Conservation (phyloP, 2,329 filamentous ascomycete species). For the Verticillium nonalfalfae region DNA sequence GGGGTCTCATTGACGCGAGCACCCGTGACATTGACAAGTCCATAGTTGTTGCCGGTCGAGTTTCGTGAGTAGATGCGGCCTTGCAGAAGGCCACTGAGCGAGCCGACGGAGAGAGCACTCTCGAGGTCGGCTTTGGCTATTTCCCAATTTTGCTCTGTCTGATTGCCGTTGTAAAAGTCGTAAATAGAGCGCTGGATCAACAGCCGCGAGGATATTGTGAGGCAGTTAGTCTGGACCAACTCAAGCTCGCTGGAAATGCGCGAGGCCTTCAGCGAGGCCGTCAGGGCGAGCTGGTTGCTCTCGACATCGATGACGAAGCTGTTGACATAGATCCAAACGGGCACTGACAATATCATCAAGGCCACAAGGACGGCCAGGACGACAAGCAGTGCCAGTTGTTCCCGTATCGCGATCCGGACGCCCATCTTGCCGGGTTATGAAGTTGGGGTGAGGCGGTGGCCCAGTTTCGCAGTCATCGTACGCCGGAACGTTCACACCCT, state of each 20-base stretch:
- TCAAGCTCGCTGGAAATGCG: constrained; percentile 74
- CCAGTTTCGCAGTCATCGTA: constrained; percentile 10
- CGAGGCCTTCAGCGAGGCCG: constrained; percentile 80
- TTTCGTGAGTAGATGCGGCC: constrained; percentile 68
- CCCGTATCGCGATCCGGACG: constrained; percentile 83
- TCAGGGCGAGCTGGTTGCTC: constrained; percentile 61
- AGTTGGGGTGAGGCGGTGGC: constrained; percentile 3
- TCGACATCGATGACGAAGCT: constrained; percentile 45
- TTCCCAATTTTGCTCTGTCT: constrained; percentile 52
- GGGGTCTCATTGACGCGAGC: constrained; percentile 26
- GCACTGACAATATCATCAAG: constrained; percentile 72
- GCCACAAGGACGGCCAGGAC: constrained; percentile 67
- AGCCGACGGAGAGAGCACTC: constrained; percentile 60
- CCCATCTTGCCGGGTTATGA: constrained; percentile 11
- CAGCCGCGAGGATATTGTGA: constrained; percentile 63
- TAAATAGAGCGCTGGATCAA: constrained; percentile 49
- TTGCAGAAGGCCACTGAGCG: constrained; percentile 57
- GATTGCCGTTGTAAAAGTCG: constrained; percentile 50
- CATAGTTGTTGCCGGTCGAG: constrained; percentile 44
- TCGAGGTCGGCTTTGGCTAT: constrained; percentile 57
- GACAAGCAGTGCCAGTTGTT: constrained; percentile 79
- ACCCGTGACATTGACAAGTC: constrained; percentile 59
- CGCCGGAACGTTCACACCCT: not conserved
- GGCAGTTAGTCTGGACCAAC: constrained; percentile 69
- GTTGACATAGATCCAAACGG: constrained; percentile 59